Evolutionary conservation across 805 yeast species (phyloP), one percentile per base, ranked within the genome.

Genomic region (Lachancea mirantina): DNA sequence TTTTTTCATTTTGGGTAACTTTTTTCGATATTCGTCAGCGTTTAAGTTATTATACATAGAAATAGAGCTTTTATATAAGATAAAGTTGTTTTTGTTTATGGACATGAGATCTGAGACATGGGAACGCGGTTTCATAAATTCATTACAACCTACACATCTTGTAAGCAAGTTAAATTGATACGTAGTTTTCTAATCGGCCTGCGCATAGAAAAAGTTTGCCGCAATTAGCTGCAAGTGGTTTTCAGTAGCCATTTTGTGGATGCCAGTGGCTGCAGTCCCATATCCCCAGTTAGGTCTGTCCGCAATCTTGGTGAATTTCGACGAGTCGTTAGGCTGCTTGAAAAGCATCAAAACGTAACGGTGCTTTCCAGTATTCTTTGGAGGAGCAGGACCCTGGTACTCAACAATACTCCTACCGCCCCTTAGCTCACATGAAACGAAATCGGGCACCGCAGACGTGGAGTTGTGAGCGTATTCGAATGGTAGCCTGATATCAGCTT

Each of bases 341-440:
- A 67, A 84, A 40, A 88, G 61, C 35, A 84, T 47, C 47, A 81
- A 83, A 13, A 83, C 84, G 55, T 88, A 88, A 43, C 96, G 76
- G 64, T 88, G 96, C 50, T 78, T 72, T 9, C 94, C 89, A 1
- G 95, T 82, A 35, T 76, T 76, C 36, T 72, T 70, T 23, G 96
- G 96, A n/a, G 96, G 96, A 4, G 74, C 95, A 3, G 96, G 95
- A 0, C 94, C 94, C 45, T 62, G 51, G 57, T 87, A 85, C 5
- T 76, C 63, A 26, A 76, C 50, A 19, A 81, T 43, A 26, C 66
- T 66, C 14, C 41, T 50, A 14, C 72, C 76, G 24, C 54, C 40
- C 11, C 36, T 25, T 10, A 39, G 4, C 23, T 62, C 67, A 25
- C 65, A 50, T 14, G 62, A 56, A 32, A 61, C 63, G 46, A 75